These are phyloP conservation scores for Mycogone perniciosa DNA, from an alignment of 2,329 filamentous ascomycete species.

Conservation along the genomic window DNA sequence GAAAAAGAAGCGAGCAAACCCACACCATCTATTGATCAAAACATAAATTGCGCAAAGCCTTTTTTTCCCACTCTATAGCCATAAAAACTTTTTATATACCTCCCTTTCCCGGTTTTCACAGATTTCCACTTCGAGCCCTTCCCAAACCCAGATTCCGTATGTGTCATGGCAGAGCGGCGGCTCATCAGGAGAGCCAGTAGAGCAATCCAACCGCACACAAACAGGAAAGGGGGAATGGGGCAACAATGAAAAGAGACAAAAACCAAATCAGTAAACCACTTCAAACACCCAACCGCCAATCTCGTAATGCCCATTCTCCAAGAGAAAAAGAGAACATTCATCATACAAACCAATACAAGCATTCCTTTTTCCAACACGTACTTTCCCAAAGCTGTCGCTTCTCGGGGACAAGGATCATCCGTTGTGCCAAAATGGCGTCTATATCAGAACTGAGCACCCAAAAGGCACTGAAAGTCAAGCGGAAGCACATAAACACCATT, in stretches of 20 bases:
- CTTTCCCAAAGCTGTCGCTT: not conserved
- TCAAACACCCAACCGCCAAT: constrained; percentile 5
- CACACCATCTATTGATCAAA: constrained; percentile 13
- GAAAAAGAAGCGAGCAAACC: not conserved
- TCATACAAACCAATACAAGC: constrained; percentile 11
- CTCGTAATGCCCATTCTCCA: constrained; percentile 9
- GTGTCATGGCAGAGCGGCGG: not conserved
- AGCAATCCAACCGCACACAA: constrained; percentile 4
- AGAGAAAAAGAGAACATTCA: constrained; percentile 4
- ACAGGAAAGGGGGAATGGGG: not conserved
- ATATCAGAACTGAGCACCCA: not conserved
- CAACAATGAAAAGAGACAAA: constrained; percentile 1
- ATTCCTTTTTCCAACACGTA: not conserved
- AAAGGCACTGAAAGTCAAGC: not conserved
- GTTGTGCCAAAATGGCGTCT: constrained; percentile 4
- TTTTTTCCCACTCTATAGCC: constrained; percentile 10
- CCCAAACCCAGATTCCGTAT: not conserved
- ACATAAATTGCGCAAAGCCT: not conserved
- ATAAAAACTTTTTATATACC: constrained; percentile 16
- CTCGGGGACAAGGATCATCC: not conserved
- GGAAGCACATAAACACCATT: not conserved
- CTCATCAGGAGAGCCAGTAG: not conserved
- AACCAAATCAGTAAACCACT: not conserved
- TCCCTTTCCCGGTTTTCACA: constrained; percentile 5
- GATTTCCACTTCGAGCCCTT: not conserved